phyloP scores from a whole-genome alignment of 179 eudicot genomes.

The Kewa caespitosa region DNA sequence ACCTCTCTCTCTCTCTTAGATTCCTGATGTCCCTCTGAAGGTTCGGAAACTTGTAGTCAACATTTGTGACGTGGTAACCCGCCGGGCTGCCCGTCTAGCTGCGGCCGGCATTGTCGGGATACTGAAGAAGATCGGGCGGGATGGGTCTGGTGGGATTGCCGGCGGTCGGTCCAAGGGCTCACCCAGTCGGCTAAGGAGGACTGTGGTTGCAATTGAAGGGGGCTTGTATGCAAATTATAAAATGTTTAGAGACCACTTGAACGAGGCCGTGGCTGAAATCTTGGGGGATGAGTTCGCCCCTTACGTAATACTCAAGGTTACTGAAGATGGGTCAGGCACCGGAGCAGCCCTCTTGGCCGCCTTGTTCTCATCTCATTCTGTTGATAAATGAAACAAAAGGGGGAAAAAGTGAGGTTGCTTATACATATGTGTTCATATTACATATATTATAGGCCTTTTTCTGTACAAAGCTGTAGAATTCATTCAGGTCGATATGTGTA shows the following conservation, averaged over 20 bases:
- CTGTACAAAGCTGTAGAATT: constrained; percentile 62
- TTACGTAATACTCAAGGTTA: constrained; percentile 50
- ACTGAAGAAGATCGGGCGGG: constrained; percentile 49
- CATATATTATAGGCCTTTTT: constrained; percentile 48
- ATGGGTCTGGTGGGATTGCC: constrained; percentile 62
- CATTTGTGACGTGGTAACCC: constrained; percentile 42
- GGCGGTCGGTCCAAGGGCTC: constrained; percentile 52
- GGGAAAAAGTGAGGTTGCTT: constrained; percentile 3
- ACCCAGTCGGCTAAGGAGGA: constrained; percentile 35
- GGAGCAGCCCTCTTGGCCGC: constrained; percentile 95
- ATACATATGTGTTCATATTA: constrained; percentile 41
- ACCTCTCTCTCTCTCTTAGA: constrained; percentile 18
- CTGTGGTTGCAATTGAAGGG: constrained; percentile 49
- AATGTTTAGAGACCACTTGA: constrained; percentile 70
- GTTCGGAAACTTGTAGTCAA: constrained; percentile 41
- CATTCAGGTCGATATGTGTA: constrained; percentile 29
- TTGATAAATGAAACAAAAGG: constrained; percentile 32
- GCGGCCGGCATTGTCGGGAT: constrained; percentile 50
- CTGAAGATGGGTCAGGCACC: constrained; percentile 87
- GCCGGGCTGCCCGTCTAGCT: constrained; percentile 43
- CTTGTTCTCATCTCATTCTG: constrained; percentile 38
- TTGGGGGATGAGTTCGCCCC: constrained; percentile 74
- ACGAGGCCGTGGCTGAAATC: constrained; percentile 73
- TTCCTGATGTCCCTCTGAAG: constrained; percentile 35
- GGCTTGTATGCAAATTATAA: constrained; percentile 52